Evolutionary conservation across 2,329 filamentous ascomycete species (phyloP).

Genomic region (Trichoderma sp.): DNA sequence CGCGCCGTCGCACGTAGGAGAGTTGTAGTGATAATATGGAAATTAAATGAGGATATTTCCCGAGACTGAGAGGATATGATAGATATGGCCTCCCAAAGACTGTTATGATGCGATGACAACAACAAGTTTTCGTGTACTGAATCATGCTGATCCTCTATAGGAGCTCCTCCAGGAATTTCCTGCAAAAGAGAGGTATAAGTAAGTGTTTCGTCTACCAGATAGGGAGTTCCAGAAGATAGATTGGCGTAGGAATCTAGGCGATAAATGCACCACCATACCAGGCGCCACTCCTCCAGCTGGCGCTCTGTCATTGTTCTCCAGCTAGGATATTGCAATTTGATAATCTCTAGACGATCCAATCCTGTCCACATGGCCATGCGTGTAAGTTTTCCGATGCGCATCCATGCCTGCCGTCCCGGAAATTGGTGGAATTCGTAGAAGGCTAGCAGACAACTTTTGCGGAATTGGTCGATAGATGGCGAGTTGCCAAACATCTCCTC

Average conservation of each 20-base stretch:
- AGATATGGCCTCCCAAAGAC: not conserved
- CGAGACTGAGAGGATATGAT: not conserved
- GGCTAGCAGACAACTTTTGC: constrained; percentile 3
- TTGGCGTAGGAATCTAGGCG: not conserved
- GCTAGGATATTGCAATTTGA: not conserved
- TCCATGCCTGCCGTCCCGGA: constrained; percentile 25
- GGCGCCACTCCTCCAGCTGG: not conserved
- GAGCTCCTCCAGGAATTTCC: not conserved
- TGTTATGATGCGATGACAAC: not conserved
- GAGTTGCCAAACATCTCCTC: not conserved
- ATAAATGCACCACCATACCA: not conserved
- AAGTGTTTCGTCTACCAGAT: not conserved
- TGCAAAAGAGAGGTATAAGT: not conserved
- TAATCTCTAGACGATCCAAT: not conserved
- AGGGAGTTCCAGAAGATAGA: not conserved
- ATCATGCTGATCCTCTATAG: not conserved
- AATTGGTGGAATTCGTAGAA: constrained; percentile 25
- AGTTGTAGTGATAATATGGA: not conserved
- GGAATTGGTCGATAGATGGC: not conserved
- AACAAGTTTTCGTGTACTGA: not conserved
- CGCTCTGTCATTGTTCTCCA: not conserved
- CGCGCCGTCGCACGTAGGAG: not conserved
- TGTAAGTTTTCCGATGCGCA: constrained; percentile 18
- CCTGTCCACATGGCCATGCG: constrained; percentile 19
- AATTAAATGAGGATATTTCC: not conserved